Evolutionary conservation across 2,329 filamentous ascomycete genomes (phyloP).

Genomic region (Aspergillus persii): DNA sequence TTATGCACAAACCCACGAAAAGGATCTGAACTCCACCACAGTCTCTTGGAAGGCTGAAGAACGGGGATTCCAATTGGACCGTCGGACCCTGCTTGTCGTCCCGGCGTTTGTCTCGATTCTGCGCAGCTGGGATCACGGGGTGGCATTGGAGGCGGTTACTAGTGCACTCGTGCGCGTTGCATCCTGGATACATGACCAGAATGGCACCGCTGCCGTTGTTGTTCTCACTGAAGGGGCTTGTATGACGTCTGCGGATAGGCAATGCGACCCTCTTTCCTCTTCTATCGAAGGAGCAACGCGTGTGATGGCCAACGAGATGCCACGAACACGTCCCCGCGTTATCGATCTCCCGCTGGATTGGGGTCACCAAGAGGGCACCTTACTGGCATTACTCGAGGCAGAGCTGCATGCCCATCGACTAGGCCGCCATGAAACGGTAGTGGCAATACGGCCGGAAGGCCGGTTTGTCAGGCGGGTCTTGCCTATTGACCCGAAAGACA

Average conservation of each 20-base stretch:
- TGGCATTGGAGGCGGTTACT: neutral
- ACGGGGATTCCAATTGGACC: neutral
- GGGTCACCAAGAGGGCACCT: neutral
- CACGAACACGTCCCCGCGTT: neutral
- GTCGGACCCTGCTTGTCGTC: neutral
- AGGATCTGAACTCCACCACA: neutral
- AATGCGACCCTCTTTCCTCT: neutral
- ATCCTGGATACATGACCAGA: neutral
- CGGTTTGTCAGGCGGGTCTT: neutral
- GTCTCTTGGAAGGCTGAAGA: neutral
- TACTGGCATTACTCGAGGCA: neutral
- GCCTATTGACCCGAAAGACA: neutral
- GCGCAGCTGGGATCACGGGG: neutral
- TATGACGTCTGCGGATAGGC: neutral
- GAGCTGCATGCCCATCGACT: neutral
- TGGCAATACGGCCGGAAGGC: neutral
- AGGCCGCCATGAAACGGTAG: conserved; percentile 1
- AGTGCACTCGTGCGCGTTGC: neutral
- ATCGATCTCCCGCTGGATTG: neutral
- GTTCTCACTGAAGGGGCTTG: neutral
- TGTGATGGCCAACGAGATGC: neutral
- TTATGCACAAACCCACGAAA: neutral
- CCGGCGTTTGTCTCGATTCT: neutral
- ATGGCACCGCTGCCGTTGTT: neutral
- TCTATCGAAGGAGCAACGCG: neutral